Evolutionary conservation across 2,329 filamentous ascomycete species (phyloP).

Genomic region (Penicillium thymicola): DNA sequence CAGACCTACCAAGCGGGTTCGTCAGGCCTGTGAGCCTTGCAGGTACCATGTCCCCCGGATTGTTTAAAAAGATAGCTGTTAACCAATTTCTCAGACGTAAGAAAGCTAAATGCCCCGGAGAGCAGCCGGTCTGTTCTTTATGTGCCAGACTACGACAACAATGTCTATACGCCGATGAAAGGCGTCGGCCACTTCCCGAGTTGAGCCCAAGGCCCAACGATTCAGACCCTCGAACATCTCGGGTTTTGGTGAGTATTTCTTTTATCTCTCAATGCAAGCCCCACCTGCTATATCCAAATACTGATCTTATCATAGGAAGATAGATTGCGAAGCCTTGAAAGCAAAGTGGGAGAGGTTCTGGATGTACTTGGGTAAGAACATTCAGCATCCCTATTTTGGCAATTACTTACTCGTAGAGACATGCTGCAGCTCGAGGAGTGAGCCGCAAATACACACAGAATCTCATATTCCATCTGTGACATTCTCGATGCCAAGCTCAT

Average conservation of each 20-base stretch:
- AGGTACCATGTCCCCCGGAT: slow-evolving; percentile 21
- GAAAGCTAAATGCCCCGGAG: slow-evolving; percentile 52
- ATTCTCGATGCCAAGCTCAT: slow-evolving; percentile 14
- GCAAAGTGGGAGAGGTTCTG: slow-evolving; percentile 35
- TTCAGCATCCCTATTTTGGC: slow-evolving; percentile 2
- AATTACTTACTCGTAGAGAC: neutral
- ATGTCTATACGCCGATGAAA: slow-evolving; percentile 45
- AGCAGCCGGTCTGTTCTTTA: slow-evolving; percentile 50
- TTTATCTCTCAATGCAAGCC: neutral
- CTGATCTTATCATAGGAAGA: slow-evolving; percentile 25
- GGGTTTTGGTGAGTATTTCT: slow-evolving; percentile 19
- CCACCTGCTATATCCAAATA: neutral
- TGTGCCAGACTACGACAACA: slow-evolving; percentile 49
- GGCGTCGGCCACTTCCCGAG: slow-evolving; percentile 21
- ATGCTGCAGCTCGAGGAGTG: slow-evolving; percentile 15
- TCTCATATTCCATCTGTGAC: slow-evolving; percentile 10
- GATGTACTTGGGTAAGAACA: slow-evolving; percentile 34
- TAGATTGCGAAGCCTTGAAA: slow-evolving; percentile 34
- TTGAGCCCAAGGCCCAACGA: slow-evolving; percentile 10
- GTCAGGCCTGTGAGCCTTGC: slow-evolving; percentile 45
- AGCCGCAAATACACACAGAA: slow-evolving; percentile 3
- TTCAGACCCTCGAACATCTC: slow-evolving; percentile 13
- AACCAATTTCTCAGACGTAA: slow-evolving; percentile 42
- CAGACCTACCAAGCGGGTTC: slow-evolving; percentile 35
- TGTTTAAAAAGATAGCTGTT: slow-evolving; percentile 1